A percentile compares a stretch with the other conserved stretches of the same genome.
Evolutionary conservation across 192 early-diverging fungal species (phyloP).

Genomic region (Phycomyces blakesleeanus): DNA sequence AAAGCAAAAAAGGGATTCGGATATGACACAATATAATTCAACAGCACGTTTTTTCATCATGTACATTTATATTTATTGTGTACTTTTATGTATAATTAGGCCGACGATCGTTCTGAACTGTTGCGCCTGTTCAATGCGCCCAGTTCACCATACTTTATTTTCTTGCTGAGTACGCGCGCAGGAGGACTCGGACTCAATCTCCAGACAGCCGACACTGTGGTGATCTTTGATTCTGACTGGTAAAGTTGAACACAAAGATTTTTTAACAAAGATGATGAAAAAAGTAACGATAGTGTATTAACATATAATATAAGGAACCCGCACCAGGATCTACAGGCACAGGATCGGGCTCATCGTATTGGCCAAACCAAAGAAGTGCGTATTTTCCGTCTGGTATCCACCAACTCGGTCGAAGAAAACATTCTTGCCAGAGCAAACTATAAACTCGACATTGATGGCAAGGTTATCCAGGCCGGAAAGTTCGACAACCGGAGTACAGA

Average conservation of each 20-base stretch:
- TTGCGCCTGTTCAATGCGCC: slow-evolving; percentile 81
- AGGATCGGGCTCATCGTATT: slow-evolving; percentile 99
- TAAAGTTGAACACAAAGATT: slow-evolving; percentile 30
- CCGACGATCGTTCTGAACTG: slow-evolving; percentile 79
- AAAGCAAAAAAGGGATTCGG: too few species aligned
- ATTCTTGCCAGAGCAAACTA: slow-evolving; percentile 91
- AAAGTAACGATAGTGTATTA: not conserved
- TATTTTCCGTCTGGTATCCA: slow-evolving; percentile 88
- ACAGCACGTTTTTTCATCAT: too few species aligned
- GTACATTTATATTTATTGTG: not conserved
- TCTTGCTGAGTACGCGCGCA: slow-evolving; percentile 91
- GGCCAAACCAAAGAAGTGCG: slow-evolving; percentile 98
- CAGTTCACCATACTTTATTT: slow-evolving; percentile 79
- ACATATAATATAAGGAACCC: slow-evolving; percentile 65
- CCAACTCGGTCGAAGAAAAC: slow-evolving; percentile 89
- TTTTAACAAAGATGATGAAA: not conserved
- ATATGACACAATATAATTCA: too few species aligned
- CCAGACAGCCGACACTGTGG: slow-evolving; percentile 96
- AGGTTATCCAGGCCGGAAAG: slow-evolving; percentile 99
- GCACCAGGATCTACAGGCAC: slow-evolving; percentile 97
- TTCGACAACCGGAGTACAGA: slow-evolving; percentile 96
- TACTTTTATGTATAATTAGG: slow-evolving; percentile 23
- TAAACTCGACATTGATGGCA: slow-evolving; percentile 96
- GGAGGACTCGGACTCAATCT: slow-evolving; percentile 96
- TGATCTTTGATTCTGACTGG: slow-evolving; percentile 99